Conservation (phyloP, 2,329 filamentous ascomycete species). For the Alternaria metachromatica region DNA sequence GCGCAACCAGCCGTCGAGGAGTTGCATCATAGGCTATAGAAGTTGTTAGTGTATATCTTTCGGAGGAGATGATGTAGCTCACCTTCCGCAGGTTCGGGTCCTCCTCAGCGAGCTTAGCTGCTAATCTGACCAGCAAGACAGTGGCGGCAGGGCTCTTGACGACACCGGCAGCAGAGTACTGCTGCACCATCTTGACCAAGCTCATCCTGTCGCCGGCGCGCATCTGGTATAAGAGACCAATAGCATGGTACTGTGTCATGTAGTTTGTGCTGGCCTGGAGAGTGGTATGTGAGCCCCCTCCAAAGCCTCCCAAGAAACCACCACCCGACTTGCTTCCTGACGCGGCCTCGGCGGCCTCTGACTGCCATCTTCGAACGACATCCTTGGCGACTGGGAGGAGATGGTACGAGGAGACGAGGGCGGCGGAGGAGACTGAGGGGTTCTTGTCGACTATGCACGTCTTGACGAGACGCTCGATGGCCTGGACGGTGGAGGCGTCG, state of each 20-base stretch:
- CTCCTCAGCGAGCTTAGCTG: conserved; percentile 92
- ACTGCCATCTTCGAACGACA: conserved; percentile 96
- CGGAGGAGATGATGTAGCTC: background rate
- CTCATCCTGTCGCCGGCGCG: conserved; percentile 97
- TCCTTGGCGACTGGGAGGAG: conserved; percentile 94
- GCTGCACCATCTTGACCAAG: conserved; percentile 99
- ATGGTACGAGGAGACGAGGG: conserved; percentile 95
- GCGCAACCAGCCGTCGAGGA: conserved; percentile 93
- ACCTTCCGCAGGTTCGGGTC: conserved; percentile 80
- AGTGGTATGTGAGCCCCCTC: conserved; percentile 76
- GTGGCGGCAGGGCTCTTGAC: conserved; percentile 95
- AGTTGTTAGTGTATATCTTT: conserved; percentile 12
- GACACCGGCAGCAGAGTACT: conserved; percentile 88
- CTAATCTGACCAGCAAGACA: conserved; percentile 89
- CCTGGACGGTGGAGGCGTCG: conserved; percentile 91
- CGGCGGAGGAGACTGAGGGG: conserved; percentile 93
- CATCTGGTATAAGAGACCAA: conserved; percentile 97
- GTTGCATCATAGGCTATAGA: conserved; percentile 83
- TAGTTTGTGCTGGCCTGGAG: conserved; percentile 79
- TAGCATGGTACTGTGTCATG: conserved; percentile 98
- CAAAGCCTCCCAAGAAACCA: conserved; percentile 90
- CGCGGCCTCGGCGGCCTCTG: conserved; percentile 96
- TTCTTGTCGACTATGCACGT: conserved; percentile 99
- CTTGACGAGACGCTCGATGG: conserved; percentile 98
- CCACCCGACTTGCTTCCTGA: conserved; percentile 86